Evolutionary conservation across 495 filamentous ascomycete genomes (phyloP), one percentile per base, ranked within the genome.

Genomic region (Haplographium delicatum): DNA sequence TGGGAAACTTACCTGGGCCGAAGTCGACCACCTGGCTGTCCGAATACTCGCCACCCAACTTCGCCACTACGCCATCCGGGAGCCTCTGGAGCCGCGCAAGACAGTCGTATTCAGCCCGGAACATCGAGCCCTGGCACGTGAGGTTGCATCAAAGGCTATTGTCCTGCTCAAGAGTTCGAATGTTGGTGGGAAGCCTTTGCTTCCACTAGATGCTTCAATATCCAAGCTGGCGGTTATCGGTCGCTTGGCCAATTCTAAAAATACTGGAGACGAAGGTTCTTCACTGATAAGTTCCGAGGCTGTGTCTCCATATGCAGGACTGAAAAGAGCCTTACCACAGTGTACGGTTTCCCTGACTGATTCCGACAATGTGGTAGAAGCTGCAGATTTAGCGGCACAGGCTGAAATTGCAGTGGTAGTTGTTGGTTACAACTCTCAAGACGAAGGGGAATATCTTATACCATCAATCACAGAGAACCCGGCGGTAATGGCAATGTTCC

Each of bases 371-470:
- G 22, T 43, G 24, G 47, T 33, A 0, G 31, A 37, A n/a, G 40
- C 57, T 4, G 22, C 16, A 11, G 16, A 40, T 1, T 13, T 40
- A 8, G 55, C 51, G 16, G 10, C 20, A 4, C n/a, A 52, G 19
- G 59, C 37, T 5, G 59, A 62, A 13, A 8, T 40, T 11, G 59
- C 53, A 10, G 26, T 62, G 13, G 51, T 30, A n/a, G 30, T 62
- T 25, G 59, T 58, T 4, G 59, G 59, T 6, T 58, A 56, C 38
- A 33, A 37, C 23, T 30, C 44, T 10, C n/a, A 46, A 15, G 59
- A 62, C 33, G 59, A 62, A 47, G 59, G 59, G 22, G 59, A 62
- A 31, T 62, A 55, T 20, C 24, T 55, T 16, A 30, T 51, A 3
- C 55, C 59, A 15, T 43, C 51, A 5, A 25, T 54, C 13, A 22